Evolutionary conservation across 345 rosid species (phyloP), one percentile per base, ranked within the genome.

Genomic region (Gossypium turneri): DNA sequence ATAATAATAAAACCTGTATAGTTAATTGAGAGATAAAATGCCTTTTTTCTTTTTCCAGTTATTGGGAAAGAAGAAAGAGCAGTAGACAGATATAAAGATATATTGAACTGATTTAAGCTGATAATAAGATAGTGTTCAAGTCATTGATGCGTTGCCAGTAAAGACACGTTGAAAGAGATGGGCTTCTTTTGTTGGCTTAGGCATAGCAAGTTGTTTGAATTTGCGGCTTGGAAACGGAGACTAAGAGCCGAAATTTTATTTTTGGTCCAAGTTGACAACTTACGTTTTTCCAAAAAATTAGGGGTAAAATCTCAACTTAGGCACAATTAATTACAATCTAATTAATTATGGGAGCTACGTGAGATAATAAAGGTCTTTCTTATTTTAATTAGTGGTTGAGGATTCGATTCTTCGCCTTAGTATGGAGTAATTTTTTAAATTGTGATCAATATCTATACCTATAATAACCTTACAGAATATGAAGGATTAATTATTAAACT

Each of bases 391-490:
- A 2, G 0, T 27, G 3, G 29, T 3, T 3, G 34, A 29, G 0
- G 5, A 3, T 29, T 0, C 1, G 0, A 29, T 29, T 25, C 34
- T 29, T 3, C 0, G 1, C 1, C 5, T 0, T 29, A 0, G 5
- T 34, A 34, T 34, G 5, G 41, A 34, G 0, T 34, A 34, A 0
- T 0, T 34, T 34, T 34, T 4, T 0, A 34, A 34, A 1, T 34
- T 0, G 1, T 5, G 7, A 34, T 5, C 34, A 29, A 29, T 0
- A 29, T 29, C 0, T 29, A 29, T 29, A 0, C 0, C 0, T 3
- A 2, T 3, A 29, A 29, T 34, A 34, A 0, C 0, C 0, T 5
- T 34, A 34, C 0, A 4, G 7, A 34, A 1, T 34, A 34, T 0
- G 0, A 0, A 34, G 0, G 7, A 34, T 34, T 34, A 34, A 4